Conservation (phyloP, 2,329 filamentous ascomycete species). For the Botryotinia calthae region DNA sequence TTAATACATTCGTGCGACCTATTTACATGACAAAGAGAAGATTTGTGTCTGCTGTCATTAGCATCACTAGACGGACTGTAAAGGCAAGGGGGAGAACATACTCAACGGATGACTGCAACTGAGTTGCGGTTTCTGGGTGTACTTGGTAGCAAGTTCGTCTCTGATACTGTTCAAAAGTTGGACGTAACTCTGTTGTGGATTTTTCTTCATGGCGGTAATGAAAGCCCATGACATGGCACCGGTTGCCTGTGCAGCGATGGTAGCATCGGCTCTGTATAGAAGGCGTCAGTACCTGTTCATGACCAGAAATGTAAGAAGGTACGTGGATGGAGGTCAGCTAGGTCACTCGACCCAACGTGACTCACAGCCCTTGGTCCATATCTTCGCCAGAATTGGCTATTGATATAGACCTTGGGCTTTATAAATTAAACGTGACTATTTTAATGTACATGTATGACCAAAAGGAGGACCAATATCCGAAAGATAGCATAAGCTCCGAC, state of each 20-base stretch:
- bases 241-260: slow-evolving; percentile 79
- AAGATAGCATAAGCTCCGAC: slow-evolving; percentile 30
- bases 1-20: slow-evolving; percentile 19
- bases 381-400: slow-evolving; percentile 32
- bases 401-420: slow-evolving; percentile 33
- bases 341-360: slow-evolving; percentile 36
- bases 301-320: not conserved
- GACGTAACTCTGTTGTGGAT: slow-evolving; percentile 93
- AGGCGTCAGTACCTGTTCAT: slow-evolving; percentile 16
- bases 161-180: slow-evolving; percentile 94
- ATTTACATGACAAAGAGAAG: slow-evolving; percentile 60
- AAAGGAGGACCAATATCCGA: slow-evolving; percentile 26
- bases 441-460: slow-evolving; percentile 24
- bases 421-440: slow-evolving; percentile 24
- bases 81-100: slow-evolving; percentile 43
- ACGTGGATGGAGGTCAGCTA: slow-evolving; percentile 2
- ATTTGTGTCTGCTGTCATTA: slow-evolving; percentile 52
- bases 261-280: slow-evolving; percentile 73
- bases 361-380: slow-evolving; percentile 37
- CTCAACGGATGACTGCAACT: slow-evolving; percentile 94
- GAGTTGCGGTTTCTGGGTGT: slow-evolving; percentile 91
- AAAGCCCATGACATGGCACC: slow-evolving; percentile 99
- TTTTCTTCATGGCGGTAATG: slow-evolving; percentile 85
- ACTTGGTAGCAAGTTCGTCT: slow-evolving; percentile 81
- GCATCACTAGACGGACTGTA: slow-evolving; percentile 10